Conservation (phyloP, 495 filamentous ascomycete genomes). For the Parathielavia appendiculata region DNA sequence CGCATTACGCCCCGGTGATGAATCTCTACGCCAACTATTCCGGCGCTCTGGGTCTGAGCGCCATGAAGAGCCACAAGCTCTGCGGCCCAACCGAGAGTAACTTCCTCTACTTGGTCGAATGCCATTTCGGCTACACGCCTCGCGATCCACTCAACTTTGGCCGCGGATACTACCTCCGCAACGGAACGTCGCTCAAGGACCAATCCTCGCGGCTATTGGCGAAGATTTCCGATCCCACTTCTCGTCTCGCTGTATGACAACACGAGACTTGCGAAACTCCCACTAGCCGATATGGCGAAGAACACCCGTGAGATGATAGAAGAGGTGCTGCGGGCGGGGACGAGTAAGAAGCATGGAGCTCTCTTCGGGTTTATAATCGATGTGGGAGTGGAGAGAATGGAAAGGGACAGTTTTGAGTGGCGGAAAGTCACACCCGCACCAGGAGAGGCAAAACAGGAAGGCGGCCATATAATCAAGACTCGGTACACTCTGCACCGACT, state of each 20-base stretch:
- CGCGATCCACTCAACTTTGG: conserved; percentile 14
- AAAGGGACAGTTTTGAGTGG: conserved; percentile 20
- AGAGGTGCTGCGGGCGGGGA: conserved; percentile 2
- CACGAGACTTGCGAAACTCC: conserved; percentile 2
- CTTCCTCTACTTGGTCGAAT: conserved; percentile 12
- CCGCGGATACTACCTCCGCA: conserved; percentile 16
- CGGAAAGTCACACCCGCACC: neutral
- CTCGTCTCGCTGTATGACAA: conserved; percentile 2
- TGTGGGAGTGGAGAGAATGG: conserved; percentile 2
- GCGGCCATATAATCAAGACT: neutral
- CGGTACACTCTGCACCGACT: neutral
- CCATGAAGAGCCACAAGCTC: no score
- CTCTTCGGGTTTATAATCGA: conserved; percentile 6
- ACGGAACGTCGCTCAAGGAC: conserved; percentile 4
- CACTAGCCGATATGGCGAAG: conserved; percentile 2
- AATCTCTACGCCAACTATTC: no score
- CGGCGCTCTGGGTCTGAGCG: no score
- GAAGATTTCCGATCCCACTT: conserved; percentile 5
- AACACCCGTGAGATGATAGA: conserved; percentile 5
- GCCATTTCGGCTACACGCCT: conserved; percentile 11
- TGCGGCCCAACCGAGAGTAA: conserved; percentile 6
- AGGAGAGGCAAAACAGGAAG: neutral
- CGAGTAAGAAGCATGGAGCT: neutral
- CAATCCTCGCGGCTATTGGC: conserved; percentile 13
- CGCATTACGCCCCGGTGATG: no score